Evolutionary conservation across 2,329 filamentous ascomycete genomes (phyloP), one percentile per base, ranked within the genome.

Genomic region (Phialocephala subalpina): DNA sequence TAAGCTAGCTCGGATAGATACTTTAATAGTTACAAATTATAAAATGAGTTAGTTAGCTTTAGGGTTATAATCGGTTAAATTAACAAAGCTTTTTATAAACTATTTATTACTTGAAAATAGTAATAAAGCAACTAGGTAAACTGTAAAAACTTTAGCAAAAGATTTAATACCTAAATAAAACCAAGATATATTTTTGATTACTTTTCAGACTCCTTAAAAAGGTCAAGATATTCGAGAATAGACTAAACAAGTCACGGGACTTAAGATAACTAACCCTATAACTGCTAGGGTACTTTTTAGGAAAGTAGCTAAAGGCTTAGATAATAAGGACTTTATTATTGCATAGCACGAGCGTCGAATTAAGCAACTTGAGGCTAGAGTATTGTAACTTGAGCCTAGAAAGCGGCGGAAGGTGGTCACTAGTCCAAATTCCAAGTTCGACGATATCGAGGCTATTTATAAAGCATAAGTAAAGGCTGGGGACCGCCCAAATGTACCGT

Each of bases 401-500:
- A n/a, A n/a, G n/a, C n/a, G n/a, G n/a, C n/a, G n/a, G n/a, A n/a
- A n/a, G n/a, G n/a, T n/a, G n/a, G n/a, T n/a, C n/a, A n/a, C n/a
- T n/a, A 55, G 35, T 60, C 62, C 47, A 47, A 64, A 64, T 64
- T 64, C 62, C 3, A 64, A 35, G 57, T 64, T 64, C n/a, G 45
- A 20, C 11, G 25, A 60, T 55, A 56, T 60, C 47, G 27, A 25
- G 27, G 53, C 36, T 47, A 61, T 60, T 61, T 35, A 14, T 16
- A n/a, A 57, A 20, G 61, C 61, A 5, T 27, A 63, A 36, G 58
- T 58, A 22, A 25, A 20, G 29, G 61, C 55, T 45, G 40, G 61
- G 40, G 53, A 49, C 14, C 36, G 29, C 18, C 53, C 35, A 57
- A 47, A 58, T 45, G 36, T n/a, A n/a, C n/a, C n/a, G n/a, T n/a